These are phyloP conservation scores for Phytophthora chlamydospora DNA, from an alignment of 352 stramenopile genomes.

Conservation along the genomic window DNA sequence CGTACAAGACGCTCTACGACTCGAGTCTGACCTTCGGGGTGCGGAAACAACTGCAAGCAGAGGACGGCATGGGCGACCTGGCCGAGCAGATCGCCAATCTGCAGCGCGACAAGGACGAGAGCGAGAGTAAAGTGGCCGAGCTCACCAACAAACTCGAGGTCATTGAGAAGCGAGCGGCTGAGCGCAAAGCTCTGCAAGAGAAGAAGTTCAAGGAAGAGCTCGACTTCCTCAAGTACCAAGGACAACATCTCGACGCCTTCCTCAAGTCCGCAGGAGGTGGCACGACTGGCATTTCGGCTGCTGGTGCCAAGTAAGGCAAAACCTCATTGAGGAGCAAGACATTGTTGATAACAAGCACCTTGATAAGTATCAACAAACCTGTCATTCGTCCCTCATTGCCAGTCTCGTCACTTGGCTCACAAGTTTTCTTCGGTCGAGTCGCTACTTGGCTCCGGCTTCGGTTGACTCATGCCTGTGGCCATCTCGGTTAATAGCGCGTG, in stretches of 20 bases:
- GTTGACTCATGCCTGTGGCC: slow-evolving; percentile 26
- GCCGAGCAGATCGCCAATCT: slow-evolving; percentile 62
- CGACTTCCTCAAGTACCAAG: slow-evolving; percentile 96
- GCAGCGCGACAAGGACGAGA: slow-evolving; percentile 64
- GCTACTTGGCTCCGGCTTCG: slow-evolving; percentile 3
- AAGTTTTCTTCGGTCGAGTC: slow-evolving; percentile 5
- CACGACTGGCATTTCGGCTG: slow-evolving; percentile 24
- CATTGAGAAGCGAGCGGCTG: slow-evolving; percentile 91
- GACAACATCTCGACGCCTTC: slow-evolving; percentile 95
- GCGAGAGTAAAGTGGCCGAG: slow-evolving; percentile 87
- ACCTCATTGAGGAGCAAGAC: slow-evolving; percentile 5
- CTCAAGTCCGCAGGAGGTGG: slow-evolving; percentile 87
- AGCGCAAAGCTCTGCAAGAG: slow-evolving; percentile 90
- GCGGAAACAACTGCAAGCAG: slow-evolving; percentile 93
- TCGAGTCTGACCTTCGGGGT: slow-evolving; percentile 93
- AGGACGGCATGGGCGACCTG: slow-evolving; percentile 92
- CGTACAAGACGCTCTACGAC: slow-evolving; percentile 96
- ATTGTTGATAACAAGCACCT: slow-evolving; percentile 1
- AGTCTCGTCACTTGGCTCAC: background rate
- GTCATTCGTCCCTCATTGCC: background rate
- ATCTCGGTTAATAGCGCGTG: slow-evolving; percentile 63
- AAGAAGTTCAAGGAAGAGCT: slow-evolving; percentile 95
- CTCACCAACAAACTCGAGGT: slow-evolving; percentile 93
- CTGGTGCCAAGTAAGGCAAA: slow-evolving; percentile 7
- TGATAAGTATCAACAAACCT: background rate